Percentiles rank a stretch among this genome's conserved stretches.
Evolutionary conservation across 805 yeast genomes (phyloP).

Genomic region (Spencermartinsiella europaea): DNA sequence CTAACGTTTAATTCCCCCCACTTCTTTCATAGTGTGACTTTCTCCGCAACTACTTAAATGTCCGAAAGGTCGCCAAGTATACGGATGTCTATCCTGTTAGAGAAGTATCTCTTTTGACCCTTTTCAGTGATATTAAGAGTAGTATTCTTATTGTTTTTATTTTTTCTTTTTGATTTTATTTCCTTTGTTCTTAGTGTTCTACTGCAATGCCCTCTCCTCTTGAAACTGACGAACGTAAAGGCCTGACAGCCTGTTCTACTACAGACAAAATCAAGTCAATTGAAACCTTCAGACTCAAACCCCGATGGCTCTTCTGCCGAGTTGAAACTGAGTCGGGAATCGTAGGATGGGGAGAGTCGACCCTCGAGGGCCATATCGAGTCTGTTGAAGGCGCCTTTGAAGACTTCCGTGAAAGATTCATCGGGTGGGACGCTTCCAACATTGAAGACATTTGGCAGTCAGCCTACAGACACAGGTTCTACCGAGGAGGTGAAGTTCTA

Average conservation of each 20-base stretch:
- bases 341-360: constrained; percentile 32
- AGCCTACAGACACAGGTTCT: constrained; percentile 32
- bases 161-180: no score
- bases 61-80: no score
- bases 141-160: no score
- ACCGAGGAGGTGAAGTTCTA: constrained; percentile 31
- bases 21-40: no score
- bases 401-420: constrained; percentile 28
- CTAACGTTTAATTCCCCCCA: no score
- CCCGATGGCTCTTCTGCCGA: constrained; percentile 29
- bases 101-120: no score
- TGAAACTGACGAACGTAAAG: constrained; percentile 3
- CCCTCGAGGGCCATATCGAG: constrained; percentile 31
- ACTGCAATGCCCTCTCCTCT: constrained; percentile 5
- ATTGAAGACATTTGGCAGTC: constrained; percentile 28
- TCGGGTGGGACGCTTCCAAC: constrained; percentile 30
- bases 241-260: background rate
- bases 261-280: constrained; percentile 20
- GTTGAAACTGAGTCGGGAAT: constrained; percentile 26
- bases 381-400: constrained; percentile 32
- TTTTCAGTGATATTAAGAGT: no score
- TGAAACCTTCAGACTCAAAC: constrained; percentile 30
- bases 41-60: no score
- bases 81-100: no score
- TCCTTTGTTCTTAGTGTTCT: no score